phyloP scores from a whole-genome alignment of 345 rosid genomes.

The Eucalyptus urophylla region DNA sequence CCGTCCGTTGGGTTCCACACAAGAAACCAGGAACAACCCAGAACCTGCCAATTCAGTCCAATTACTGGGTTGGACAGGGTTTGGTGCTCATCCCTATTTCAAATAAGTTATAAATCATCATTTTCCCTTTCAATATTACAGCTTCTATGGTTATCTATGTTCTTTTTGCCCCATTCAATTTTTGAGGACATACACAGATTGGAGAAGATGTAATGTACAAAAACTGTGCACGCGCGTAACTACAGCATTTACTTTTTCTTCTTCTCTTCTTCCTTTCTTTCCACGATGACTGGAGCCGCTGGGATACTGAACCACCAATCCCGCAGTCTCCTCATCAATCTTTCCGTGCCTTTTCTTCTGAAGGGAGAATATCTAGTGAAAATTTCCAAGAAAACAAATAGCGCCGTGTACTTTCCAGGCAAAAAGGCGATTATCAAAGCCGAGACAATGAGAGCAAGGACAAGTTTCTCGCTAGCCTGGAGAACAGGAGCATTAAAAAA shows the following conservation, averaged over 20 bases:
- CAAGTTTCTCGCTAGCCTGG: constrained; percentile 69
- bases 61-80: neutral
- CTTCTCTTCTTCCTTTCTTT: constrained; percentile 52
- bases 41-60: fast-evolving
- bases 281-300: constrained; percentile 70
- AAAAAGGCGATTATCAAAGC: constrained; percentile 36
- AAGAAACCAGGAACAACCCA: neutral
- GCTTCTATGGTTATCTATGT: neutral
- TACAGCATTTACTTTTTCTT: constrained; percentile 26
- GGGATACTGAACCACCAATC: constrained; percentile 98
- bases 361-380: constrained; percentile 77
- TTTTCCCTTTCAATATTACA: neutral
- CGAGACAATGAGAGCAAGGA: constrained; percentile 19
- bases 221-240: neutral
- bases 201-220: neutral
- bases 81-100: neutral
- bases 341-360: constrained; percentile 56
- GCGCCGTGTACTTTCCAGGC: constrained; percentile 43
- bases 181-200: neutral
- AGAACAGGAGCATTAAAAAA: neutral
- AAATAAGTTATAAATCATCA: neutral
- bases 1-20: fast-evolving
- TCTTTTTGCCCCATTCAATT: neutral
- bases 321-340: constrained; percentile 58
- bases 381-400: constrained; percentile 38